Conservation (phyloP, 768 basidiomycete genomes). For the Kwoniella newhampshirensis region DNA sequence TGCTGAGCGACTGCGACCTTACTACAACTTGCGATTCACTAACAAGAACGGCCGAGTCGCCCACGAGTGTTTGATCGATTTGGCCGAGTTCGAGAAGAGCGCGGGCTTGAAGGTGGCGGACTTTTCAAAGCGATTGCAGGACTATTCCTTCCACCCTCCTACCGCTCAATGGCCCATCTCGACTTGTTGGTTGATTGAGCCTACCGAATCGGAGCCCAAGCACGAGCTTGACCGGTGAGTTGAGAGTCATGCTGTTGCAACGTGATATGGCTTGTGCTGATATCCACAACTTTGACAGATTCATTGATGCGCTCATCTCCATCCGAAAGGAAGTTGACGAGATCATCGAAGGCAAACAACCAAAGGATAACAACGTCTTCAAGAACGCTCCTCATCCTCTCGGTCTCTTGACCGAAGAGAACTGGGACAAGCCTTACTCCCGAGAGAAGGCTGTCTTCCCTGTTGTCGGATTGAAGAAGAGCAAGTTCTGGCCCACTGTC, state of each 20-base stretch:
- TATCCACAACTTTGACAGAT: conserved; percentile 57
- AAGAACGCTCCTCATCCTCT: conserved; percentile 93
- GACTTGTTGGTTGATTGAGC: conserved; percentile 78
- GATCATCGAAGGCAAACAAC: conserved; percentile 79
- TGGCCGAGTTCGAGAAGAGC: conserved; percentile 88
- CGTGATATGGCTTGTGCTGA: background rate
- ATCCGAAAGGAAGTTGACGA: conserved; percentile 91
- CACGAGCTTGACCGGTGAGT: conserved; percentile 83
- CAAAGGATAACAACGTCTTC: conserved; percentile 84
- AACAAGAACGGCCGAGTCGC: conserved; percentile 90
- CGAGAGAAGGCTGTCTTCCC: conserved; percentile 90
- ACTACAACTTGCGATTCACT: conserved; percentile 84
- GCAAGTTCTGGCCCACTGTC: conserved; percentile 96
- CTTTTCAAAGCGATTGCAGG: conserved; percentile 91
- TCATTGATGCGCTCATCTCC: conserved; percentile 97
- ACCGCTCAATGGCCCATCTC: conserved; percentile 98
- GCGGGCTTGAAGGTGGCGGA: conserved; percentile 87
- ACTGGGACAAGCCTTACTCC: conserved; percentile 94
- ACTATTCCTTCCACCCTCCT: conserved; percentile 59
- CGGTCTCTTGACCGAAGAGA: conserved; percentile 67
- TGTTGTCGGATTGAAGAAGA: conserved; percentile 72
- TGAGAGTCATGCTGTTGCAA: too few relatives aligned
- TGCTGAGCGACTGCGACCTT: conserved; percentile 76
- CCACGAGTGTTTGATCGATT: conserved; percentile 91
- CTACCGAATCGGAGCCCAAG: conserved; percentile 91